Conservation (phyloP, 2,329 filamentous ascomycete genomes). For the Lomentospora prolificans region DNA sequence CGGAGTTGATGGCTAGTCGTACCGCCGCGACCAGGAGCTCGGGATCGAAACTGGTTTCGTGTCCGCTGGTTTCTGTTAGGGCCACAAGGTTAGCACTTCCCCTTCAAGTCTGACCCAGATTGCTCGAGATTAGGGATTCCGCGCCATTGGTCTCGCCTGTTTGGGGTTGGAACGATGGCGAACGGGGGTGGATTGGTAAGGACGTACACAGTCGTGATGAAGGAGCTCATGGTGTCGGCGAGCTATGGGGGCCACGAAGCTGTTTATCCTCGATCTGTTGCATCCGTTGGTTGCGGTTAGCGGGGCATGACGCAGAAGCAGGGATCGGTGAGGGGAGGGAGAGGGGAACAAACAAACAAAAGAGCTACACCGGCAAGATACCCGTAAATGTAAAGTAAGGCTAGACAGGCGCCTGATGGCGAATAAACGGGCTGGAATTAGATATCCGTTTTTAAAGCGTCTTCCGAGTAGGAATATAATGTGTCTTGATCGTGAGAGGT, state of each 20-base stretch:
- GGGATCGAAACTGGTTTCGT: slow-evolving; percentile 83
- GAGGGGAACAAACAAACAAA: slow-evolving; percentile 5
- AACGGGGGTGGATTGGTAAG: background rate
- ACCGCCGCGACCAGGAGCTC: slow-evolving; percentile 74
- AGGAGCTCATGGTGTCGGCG: slow-evolving; percentile 1
- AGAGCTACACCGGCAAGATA: background rate
- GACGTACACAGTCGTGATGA: slow-evolving; percentile 6
- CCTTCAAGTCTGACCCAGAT: background rate
- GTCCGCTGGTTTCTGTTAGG: slow-evolving; percentile 67
- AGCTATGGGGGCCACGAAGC: background rate
- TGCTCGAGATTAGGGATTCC: too few species aligned
- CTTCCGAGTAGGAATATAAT: too few species aligned
- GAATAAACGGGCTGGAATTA: too few species aligned
- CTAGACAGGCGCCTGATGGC: too few species aligned
- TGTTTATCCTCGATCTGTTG: background rate
- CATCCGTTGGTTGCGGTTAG: background rate
- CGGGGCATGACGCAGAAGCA: background rate
- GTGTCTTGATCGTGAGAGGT: too few species aligned
- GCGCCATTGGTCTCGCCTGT: too few species aligned
- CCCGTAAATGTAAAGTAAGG: too few species aligned
- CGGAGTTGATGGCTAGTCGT: slow-evolving; percentile 83
- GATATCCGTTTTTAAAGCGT: too few species aligned
- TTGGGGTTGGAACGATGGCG: too few species aligned
- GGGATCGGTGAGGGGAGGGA: background rate
- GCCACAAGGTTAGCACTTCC: background rate